Percentiles rank a stretch among this genome's conserved stretches.
phyloP scores from a whole-genome alignment of 164 flowering plant species.

The Piper longum region DNA sequence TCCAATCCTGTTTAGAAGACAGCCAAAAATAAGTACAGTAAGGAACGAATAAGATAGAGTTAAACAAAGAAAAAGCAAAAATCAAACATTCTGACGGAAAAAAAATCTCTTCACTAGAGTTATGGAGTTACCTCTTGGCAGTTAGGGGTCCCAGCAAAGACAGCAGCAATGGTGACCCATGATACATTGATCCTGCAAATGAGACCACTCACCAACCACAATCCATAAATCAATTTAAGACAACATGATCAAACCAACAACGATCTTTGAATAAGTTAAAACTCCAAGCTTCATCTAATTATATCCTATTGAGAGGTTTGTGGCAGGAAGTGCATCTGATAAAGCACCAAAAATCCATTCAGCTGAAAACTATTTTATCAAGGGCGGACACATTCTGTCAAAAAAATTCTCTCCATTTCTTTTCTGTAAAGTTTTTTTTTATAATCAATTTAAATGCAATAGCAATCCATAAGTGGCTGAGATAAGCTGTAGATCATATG shows the following conservation, averaged over 20 bases:
- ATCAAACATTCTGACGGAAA: background rate
- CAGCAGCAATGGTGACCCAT: constrained; percentile 83
- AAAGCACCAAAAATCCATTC: too few relatives aligned
- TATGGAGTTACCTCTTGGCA: constrained; percentile 40
- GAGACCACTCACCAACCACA: constrained; percentile 2
- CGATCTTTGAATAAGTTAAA: background rate
- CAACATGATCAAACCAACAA: background rate
- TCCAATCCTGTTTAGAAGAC: constrained; percentile 35
- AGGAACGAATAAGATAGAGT: background rate
- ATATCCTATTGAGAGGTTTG: too few relatives aligned
- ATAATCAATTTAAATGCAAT: too few relatives aligned
- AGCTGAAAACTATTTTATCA: too few relatives aligned
- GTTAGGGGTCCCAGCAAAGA: constrained; percentile 75
- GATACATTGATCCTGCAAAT: constrained; percentile 87
- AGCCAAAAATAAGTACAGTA: background rate
- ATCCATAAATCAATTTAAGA: background rate
- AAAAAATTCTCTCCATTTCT: too few relatives aligned
- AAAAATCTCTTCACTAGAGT: background rate
- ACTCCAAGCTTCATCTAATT: too few relatives aligned
- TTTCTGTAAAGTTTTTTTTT: too few relatives aligned
- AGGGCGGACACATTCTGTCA: too few relatives aligned
- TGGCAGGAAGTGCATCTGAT: too few relatives aligned
- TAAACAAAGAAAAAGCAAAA: background rate
- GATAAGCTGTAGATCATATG: too few relatives aligned
- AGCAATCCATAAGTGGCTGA: too few relatives aligned